Percentiles rank a stretch among this genome's conserved stretches.
phyloP scores from a whole-genome alignment of 2,329 filamentous ascomycete species.

The Cladosporium oxysporum region DNA sequence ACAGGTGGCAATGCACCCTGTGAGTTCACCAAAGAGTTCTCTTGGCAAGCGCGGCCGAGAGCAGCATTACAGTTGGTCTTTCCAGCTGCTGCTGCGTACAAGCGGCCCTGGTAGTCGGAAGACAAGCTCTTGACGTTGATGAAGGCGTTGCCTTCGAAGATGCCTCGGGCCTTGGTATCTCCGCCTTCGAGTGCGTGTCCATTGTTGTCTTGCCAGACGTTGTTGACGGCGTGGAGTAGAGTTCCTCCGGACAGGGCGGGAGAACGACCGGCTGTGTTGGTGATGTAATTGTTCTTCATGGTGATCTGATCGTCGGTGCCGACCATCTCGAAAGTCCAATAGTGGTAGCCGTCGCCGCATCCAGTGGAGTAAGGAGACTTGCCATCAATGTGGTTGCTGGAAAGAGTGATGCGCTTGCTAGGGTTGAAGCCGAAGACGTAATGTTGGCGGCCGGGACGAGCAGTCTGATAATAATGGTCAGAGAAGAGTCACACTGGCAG shows the following conservation, averaged over 20 bases:
- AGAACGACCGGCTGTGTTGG: constrained; percentile 20
- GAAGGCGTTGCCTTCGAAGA: constrained; percentile 23
- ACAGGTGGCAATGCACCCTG: not conserved
- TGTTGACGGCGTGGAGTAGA: constrained; percentile 61
- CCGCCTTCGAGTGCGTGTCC: constrained; percentile 57
- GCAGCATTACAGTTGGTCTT: constrained; percentile 1
- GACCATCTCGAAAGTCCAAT: constrained; percentile 29
- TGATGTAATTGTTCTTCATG: constrained; percentile 32
- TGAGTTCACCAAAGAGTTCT: not conserved
- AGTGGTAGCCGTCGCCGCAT: constrained; percentile 31
- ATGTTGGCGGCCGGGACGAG: constrained; percentile 36
- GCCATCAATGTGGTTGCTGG: constrained; percentile 32
- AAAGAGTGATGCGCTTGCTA: constrained; percentile 27
- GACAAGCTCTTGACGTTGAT: constrained; percentile 1
- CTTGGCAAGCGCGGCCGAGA: constrained; percentile 18
- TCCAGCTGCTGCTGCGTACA: not conserved
- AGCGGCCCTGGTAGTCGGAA: not conserved
- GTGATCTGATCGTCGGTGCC: constrained; percentile 30
- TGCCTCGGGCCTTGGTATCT: constrained; percentile 28
- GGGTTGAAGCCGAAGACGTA: constrained; percentile 49
- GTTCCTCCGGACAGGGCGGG: constrained; percentile 55
- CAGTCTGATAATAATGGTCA: constrained; percentile 36
- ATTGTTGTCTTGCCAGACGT: constrained; percentile 57
- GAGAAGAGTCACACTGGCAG: not conserved
- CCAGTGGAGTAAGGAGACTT: constrained; percentile 27